Evolutionary conservation across 169 alveolate genomes (phyloP).

Genomic region (Babesia ovata): DNA sequence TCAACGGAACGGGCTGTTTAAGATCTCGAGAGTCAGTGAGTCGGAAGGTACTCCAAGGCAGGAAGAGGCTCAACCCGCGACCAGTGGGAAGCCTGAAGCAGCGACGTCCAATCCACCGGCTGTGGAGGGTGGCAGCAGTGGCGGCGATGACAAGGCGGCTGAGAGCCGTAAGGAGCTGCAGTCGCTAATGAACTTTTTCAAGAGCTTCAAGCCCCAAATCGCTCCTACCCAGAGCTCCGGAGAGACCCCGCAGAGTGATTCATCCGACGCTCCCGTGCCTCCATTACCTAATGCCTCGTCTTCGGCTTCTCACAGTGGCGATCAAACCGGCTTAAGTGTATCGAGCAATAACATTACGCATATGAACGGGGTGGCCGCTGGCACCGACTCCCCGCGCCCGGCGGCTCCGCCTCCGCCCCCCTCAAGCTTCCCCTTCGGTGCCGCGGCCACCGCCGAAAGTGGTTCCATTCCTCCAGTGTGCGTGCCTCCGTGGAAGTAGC

Average conservation of each 20-base stretch:
- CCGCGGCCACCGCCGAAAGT: neutral
- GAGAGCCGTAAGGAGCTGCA: constrained; percentile 46
- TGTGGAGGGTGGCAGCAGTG: neutral
- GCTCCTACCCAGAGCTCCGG: neutral
- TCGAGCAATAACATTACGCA: constrained; percentile 29
- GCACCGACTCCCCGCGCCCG: neutral
- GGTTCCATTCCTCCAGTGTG: neutral
- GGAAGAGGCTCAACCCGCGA: neutral
- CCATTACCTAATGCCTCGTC: neutral
- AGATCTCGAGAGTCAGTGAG: constrained; percentile 2
- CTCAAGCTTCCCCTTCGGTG: neutral
- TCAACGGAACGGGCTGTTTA: constrained; percentile 39
- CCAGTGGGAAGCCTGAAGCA: neutral
- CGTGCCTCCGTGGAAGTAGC: constrained; percentile 3
- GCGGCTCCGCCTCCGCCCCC: constrained; percentile 3
- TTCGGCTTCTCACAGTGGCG: constrained; percentile 8
- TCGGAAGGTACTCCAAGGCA: neutral
- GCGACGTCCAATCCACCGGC: neutral
- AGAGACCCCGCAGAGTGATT: neutral
- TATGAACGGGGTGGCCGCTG: constrained; percentile 12
- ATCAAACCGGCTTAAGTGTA: constrained; percentile 31
- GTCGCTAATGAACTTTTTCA: constrained; percentile 60
- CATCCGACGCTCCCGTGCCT: neutral
- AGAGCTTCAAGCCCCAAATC: constrained; percentile 36
- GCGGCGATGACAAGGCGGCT: neutral